Conservation (phyloP, 2,329 filamentous ascomycete genomes). For the Polytolypa hystricis region DNA sequence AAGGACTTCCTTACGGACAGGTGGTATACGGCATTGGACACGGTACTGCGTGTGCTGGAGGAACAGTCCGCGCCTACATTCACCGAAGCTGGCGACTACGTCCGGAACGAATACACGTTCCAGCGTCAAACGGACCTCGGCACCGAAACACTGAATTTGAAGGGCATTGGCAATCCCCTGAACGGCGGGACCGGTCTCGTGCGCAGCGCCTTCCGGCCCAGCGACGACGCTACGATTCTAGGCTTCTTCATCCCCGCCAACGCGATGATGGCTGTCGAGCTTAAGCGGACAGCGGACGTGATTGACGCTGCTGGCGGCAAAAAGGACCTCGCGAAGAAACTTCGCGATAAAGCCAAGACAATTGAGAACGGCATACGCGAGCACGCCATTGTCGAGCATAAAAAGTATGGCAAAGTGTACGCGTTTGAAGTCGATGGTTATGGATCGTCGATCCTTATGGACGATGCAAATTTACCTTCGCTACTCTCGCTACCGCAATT, state of each 20-base stretch:
- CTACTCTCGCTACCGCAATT: constrained; percentile 49
- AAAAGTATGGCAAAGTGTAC: constrained; percentile 47
- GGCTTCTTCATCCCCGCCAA: constrained; percentile 94
- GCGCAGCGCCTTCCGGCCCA: constrained; percentile 85
- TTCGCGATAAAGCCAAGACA: constrained; percentile 47
- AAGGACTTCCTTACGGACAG: constrained; percentile 65
- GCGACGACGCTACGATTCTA: constrained; percentile 87
- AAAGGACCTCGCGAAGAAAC: constrained; percentile 35
- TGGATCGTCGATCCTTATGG: constrained; percentile 51
- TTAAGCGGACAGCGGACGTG: constrained; percentile 61
- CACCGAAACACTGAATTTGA: constrained; percentile 79
- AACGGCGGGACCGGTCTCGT: constrained; percentile 74
- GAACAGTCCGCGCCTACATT: constrained; percentile 77
- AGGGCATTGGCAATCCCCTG: constrained; percentile 81
- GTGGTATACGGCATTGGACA: constrained; percentile 70
- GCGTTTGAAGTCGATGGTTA: constrained; percentile 57
- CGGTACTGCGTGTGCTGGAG: constrained; percentile 60
- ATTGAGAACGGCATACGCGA: constrained; percentile 73
- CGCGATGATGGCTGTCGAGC: constrained; percentile 87
- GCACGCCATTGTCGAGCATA: constrained; percentile 55
- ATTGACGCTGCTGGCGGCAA: constrained; percentile 51
- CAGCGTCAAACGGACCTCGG: constrained; percentile 66
- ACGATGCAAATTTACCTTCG: constrained; percentile 55
- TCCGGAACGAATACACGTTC: constrained; percentile 75
- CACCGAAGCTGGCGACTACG: constrained; percentile 53